Evolutionary conservation across 306 rosid genomes (phyloP).

Genomic region (Styphnolobium japonicum): DNA sequence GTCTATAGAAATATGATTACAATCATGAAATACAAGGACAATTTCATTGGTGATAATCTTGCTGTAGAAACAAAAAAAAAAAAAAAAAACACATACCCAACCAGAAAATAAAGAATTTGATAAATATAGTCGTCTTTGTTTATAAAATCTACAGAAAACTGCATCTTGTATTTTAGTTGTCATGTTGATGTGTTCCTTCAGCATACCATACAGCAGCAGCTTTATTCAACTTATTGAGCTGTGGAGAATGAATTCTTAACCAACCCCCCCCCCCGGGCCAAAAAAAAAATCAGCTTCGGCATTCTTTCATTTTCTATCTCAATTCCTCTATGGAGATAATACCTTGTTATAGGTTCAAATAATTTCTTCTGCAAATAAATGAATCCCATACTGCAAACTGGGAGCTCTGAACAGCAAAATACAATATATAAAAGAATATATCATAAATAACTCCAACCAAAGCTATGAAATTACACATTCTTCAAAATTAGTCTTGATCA

Average conservation of each 20-base stretch:
- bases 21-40: slow-evolving; percentile 11
- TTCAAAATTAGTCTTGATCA: background rate
- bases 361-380: slow-evolving; percentile 23
- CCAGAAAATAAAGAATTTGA: background rate
- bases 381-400: background rate
- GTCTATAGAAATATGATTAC: background rate
- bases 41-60: background rate
- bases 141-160: background rate
- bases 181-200: slow-evolving; percentile 10
- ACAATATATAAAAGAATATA: background rate
- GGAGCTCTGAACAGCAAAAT: background rate
- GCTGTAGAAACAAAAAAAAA: background rate
- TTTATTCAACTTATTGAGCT: background rate
- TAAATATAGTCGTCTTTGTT: background rate
- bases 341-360: background rate
- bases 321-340: background rate
- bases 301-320: slow-evolving; percentile 10
- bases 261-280: background rate
- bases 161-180: background rate
- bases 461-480: slow-evolving; percentile 6
- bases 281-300: too few species aligned
- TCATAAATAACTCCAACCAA: background rate
- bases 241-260: background rate
- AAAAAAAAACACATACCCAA: background rate
- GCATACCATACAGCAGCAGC: slow-evolving; percentile 9